Conservation (phyloP, 2,329 filamentous ascomycete species). For the Colletotrichum gloeosporioides region DNA sequence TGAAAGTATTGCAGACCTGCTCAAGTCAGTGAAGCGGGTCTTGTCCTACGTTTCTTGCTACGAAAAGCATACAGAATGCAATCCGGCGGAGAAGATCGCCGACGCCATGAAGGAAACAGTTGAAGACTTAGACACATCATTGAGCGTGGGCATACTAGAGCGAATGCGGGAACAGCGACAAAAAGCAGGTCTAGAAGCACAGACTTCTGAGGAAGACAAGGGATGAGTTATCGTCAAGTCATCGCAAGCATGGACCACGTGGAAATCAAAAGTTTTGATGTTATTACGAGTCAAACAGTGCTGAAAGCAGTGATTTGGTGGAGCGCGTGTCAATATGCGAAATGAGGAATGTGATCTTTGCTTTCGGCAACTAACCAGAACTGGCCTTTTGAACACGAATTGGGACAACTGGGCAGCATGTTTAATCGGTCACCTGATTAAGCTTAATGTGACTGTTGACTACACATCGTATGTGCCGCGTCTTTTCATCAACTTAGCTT, state of each 20-base stretch:
- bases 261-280: not conserved
- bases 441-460: not conserved
- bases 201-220: not conserved
- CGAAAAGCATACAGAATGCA: slow-evolving; percentile 12
- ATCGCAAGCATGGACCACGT: not conserved
- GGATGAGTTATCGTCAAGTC: not conserved
- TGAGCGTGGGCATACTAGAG: not conserved
- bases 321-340: not conserved
- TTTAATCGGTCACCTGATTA: not conserved
- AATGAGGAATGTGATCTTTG: not conserved
- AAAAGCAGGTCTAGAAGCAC: not conserved
- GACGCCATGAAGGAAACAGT: slow-evolving; percentile 5
- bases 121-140: not conserved
- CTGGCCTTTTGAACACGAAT: not conserved
- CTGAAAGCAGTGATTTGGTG: not conserved
- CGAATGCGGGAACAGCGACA: slow-evolving; percentile 6
- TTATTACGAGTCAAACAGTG: not conserved
- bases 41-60: slow-evolving; percentile 11
- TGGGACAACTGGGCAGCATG: not conserved
- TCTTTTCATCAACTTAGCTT: not conserved
- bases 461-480: not conserved
- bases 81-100: not conserved
- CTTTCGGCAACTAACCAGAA: not conserved
- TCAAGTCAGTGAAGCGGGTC: slow-evolving; percentile 11
- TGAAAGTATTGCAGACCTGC: slow-evolving; percentile 11